These are phyloP conservation scores for Lentinula detonsa DNA, from an alignment of 768 basidiomycete genomes.

Conservation along the genomic window DNA sequence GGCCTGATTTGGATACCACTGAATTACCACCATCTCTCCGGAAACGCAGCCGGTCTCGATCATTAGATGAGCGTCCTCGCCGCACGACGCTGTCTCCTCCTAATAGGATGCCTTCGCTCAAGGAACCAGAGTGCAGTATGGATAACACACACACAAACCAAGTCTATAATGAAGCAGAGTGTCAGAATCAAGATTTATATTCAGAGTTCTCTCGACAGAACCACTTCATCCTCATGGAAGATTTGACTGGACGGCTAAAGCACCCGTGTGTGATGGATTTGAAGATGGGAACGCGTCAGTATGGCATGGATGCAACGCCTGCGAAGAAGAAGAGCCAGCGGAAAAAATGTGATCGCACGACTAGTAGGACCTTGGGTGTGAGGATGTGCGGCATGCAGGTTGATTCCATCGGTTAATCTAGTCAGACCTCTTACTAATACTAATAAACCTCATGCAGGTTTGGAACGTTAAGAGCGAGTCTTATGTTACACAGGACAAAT, in stretches of 20 bases:
- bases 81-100: slow-evolving; percentile 8
- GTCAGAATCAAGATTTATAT: slow-evolving; percentile 30
- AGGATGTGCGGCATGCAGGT: slow-evolving; percentile 99
- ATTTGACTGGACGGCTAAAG: slow-evolving; percentile 88
- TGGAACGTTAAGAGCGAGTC: slow-evolving; percentile 85
- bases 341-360: slow-evolving; percentile 96
- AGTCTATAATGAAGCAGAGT: not conserved
- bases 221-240: slow-evolving; percentile 99
- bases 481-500: slow-evolving; percentile 94
- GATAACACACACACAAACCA: slow-evolving; percentile 20
- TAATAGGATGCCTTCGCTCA: not conserved
- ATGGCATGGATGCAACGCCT: slow-evolving; percentile 90
- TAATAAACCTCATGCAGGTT: slow-evolving; percentile 45
- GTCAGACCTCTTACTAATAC: not conserved
- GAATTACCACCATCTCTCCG: slow-evolving; percentile 27
- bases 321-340: slow-evolving; percentile 97
- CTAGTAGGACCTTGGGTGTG: slow-evolving; percentile 85
- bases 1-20: slow-evolving; percentile 14
- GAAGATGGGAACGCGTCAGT: slow-evolving; percentile 99
- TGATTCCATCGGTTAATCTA: slow-evolving; percentile 22
- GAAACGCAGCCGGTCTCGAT: slow-evolving; percentile 25
- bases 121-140: slow-evolving; percentile 34
- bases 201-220: slow-evolving; percentile 76
- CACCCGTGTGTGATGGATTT: slow-evolving; percentile 94
- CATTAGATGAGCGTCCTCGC: slow-evolving; percentile 17